Base-by-base conservation (phyloP, 768 basidiomycete species). In the Xerocomellus chrysenteron region DNA sequence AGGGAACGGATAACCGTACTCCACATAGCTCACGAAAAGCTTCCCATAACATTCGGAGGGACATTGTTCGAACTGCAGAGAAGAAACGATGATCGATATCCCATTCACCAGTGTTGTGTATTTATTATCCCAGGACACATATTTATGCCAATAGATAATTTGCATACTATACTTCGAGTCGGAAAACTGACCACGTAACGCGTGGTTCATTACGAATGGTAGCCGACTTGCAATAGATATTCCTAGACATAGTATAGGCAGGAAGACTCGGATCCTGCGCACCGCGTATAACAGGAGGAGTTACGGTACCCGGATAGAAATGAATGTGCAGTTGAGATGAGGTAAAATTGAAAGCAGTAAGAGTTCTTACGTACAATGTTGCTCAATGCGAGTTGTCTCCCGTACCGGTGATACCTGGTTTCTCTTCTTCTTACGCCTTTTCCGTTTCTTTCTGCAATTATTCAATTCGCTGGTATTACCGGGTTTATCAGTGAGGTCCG, bases 371-470 rank as follows among this genome's bases (percentile, higher is more conserved):
- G 61, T 67, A 62, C 52, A 16, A 26, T 19, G 47, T n/a, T 40
- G 36, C n/a, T 56, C 46, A 64, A 40, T 33, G 56, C 46, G 40
- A 50, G 24, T 49, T 57, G 53, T 60, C 57, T 58, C 52, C 59
- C 44, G 66, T 65, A 54, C 55, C 60, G 50, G 62, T 32, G 28
- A 63, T 64, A 59, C 61, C 52, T 69, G 74, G 51, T 72, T 73
- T 63, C 80, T 83, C 71, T 80, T 84, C 63, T 78, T 83, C 64
- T 80, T 83, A 55, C 74, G 77, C 58, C 79, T 74, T 68, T 73
- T 81, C 8, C 81, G 76, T 59, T 76, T 86, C 74, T 81, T 86
- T 65, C 80, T 86, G 35, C 77, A 69, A 59, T 64, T 73, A 35
- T 57, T 58, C 57, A 47, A 44, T 55, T 56, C 50, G 45, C 39